Evolutionary conservation across 257 asterid genomes (phyloP).

Genomic region (Euphrasia confusa): DNA sequence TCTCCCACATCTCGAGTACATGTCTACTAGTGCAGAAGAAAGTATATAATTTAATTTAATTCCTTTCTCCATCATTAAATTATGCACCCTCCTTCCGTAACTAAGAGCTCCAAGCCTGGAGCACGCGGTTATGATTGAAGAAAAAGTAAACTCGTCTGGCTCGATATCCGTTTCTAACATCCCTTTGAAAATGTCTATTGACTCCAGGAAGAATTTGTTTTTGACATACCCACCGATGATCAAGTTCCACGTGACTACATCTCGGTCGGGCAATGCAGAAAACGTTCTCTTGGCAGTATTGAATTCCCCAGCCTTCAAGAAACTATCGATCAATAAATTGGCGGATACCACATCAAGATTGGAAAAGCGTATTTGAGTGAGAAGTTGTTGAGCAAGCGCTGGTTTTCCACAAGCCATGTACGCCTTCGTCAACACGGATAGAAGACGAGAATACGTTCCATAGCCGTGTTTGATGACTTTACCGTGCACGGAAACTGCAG

Average conservation of each 20-base stretch:
- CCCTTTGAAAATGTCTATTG: conserved; percentile 45
- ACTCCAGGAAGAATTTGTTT: conserved; percentile 44
- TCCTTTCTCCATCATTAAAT: conserved; percentile 48
- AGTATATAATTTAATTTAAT: conserved; percentile 53
- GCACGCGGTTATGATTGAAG: conserved; percentile 62
- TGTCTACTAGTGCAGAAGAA: conserved; percentile 68
- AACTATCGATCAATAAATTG: conserved; percentile 50
- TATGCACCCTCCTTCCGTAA: conserved; percentile 70
- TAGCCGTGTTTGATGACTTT: conserved; percentile 52
- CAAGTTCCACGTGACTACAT: conserved; percentile 79
- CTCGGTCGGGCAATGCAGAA: conserved; percentile 38
- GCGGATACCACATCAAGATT: conserved; percentile 36
- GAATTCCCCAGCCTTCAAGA: conserved; percentile 51
- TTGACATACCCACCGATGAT: conserved; percentile 61
- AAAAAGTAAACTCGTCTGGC: conserved; percentile 66
- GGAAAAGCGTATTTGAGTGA: conserved; percentile 29
- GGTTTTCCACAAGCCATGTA: conserved; percentile 42
- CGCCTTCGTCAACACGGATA: conserved; percentile 39
- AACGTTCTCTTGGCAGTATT: conserved; percentile 53
- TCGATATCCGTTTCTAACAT: conserved; percentile 44
- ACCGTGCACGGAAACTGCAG: conserved; percentile 41
- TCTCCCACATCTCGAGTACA: conserved; percentile 83
- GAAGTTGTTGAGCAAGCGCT: conserved; percentile 43
- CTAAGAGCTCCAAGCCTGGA: conserved; percentile 64
- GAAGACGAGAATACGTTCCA: conserved; percentile 33